phyloP scores from a whole-genome alignment of 1,284 basidiomycete genomes.

The Leccinum fallax region DNA sequence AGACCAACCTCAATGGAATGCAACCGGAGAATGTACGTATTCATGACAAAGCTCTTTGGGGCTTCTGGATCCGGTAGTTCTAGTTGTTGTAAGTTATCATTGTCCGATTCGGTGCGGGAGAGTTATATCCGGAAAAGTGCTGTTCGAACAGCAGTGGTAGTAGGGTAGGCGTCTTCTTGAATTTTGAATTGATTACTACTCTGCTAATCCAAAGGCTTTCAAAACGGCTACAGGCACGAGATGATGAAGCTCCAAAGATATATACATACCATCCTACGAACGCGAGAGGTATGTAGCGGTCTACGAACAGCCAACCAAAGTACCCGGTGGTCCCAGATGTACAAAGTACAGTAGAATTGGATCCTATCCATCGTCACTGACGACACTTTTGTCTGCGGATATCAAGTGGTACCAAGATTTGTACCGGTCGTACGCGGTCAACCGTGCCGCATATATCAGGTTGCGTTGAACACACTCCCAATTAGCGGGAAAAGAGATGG shows the following conservation, averaged over 20 bases:
- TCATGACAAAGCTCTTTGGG: neutral
- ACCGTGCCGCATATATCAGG: neutral
- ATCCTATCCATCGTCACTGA: neutral
- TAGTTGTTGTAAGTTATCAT: neutral
- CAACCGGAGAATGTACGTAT: neutral
- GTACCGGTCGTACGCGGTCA: neutral
- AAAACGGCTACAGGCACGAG: neutral
- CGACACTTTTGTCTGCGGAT: neutral
- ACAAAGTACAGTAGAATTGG: neutral
- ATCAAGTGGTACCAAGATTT: neutral
- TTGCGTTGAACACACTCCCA: neutral
- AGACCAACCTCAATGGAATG: neutral
- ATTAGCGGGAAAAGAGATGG: neutral
- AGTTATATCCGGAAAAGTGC: neutral
- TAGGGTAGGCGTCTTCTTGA: too few species aligned
- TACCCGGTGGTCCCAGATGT: neutral
- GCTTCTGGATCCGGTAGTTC: neutral
- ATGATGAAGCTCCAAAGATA: neutral
- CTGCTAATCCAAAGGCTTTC: neutral
- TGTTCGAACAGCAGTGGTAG: neutral
- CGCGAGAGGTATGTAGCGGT: neutral
- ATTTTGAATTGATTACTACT: too few species aligned
- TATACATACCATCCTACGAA: neutral
- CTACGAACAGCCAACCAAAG: neutral
- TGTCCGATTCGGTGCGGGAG: neutral